Evolutionary conservation across 495 filamentous ascomycete species (phyloP).

Genomic region (Aspergillus cristatus): DNA sequence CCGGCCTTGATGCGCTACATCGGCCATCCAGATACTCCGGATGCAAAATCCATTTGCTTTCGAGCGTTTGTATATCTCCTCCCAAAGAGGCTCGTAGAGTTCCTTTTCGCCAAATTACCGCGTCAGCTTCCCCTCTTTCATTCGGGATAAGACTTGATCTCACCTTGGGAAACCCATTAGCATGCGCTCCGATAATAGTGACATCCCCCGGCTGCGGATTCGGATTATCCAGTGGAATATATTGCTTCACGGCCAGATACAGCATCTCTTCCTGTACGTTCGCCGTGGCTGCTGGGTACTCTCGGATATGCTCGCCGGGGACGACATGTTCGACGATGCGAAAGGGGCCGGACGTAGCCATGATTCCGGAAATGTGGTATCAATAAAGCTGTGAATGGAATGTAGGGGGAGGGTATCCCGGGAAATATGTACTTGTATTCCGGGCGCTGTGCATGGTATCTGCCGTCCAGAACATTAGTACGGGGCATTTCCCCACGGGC

Average conservation of each 20-base stretch:
- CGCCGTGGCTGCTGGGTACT: slow-evolving; percentile 57
- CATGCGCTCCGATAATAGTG: slow-evolving; percentile 76
- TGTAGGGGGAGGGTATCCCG: too few relatives aligned
- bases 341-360: slow-evolving; percentile 29
- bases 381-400: too few relatives aligned
- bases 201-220: slow-evolving; percentile 60
- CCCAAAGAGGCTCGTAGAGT: slow-evolving; percentile 84
- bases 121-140: not conserved
- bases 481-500: too few relatives aligned
- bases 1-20: slow-evolving; percentile 68
- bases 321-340: slow-evolving; percentile 53
- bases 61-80: slow-evolving; percentile 52
- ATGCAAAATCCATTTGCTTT: slow-evolving; percentile 55
- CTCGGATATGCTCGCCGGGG: slow-evolving; percentile 60
- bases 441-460: too few relatives aligned
- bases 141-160: slow-evolving; percentile 1
- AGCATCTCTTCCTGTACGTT: slow-evolving; percentile 53
- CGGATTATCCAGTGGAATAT: slow-evolving; percentile 60
- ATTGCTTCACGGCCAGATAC: slow-evolving; percentile 71
- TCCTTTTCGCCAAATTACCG: slow-evolving; percentile 39
- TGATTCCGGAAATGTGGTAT: too few relatives aligned
- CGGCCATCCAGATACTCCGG: slow-evolving; percentile 77
- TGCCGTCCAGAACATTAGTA: too few relatives aligned
- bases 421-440: too few relatives aligned
- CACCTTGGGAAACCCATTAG: slow-evolving; percentile 86